A percentile compares a stretch with the other conserved stretches of the same genome.
phyloP scores from a whole-genome alignment of 768 basidiomycete genomes.

The Tylopilus balloui region DNA sequence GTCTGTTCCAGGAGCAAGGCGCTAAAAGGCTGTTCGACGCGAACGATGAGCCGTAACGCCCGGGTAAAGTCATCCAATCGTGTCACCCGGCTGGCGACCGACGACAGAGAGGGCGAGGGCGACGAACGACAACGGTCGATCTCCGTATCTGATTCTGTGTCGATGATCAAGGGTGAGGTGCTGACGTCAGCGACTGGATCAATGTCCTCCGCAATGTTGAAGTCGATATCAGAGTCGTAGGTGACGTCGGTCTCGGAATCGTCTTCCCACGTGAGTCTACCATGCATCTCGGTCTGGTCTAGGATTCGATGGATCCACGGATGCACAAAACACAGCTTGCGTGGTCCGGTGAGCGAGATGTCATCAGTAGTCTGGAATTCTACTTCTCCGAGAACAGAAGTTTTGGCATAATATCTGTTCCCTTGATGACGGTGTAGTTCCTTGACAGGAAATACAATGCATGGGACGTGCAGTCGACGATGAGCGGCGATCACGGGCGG shows the following conservation, averaged over 20 bases:
- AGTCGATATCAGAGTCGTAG: conserved; percentile 7
- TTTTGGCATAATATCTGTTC: conserved; percentile 1
- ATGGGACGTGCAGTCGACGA: background rate
- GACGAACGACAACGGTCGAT: background rate
- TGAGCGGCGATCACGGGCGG: background rate
- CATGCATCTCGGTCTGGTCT: background rate
- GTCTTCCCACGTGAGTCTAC: conserved; percentile 2
- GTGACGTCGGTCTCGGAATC: conserved; percentile 4
- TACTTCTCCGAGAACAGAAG: background rate
- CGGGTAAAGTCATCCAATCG: conserved; percentile 6
- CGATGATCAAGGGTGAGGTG: background rate
- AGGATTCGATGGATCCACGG: conserved; percentile 13
- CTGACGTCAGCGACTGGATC: background rate
- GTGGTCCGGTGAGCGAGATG: background rate
- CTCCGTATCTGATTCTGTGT: background rate
- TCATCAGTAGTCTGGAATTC: background rate
- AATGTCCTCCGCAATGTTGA: conserved; percentile 1
- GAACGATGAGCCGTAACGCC: conserved; percentile 12
- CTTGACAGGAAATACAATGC: conserved; percentile 1
- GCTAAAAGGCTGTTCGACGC: conserved; percentile 12
- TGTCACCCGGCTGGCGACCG: background rate
- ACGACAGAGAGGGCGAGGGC: background rate
- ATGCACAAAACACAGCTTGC: conserved; percentile 3
- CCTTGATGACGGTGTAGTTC: background rate
- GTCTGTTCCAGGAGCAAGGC: conserved; percentile 9